Base-by-base conservation (phyloP, 345 rosid species). In the Toxicodendron radicans region DNA sequence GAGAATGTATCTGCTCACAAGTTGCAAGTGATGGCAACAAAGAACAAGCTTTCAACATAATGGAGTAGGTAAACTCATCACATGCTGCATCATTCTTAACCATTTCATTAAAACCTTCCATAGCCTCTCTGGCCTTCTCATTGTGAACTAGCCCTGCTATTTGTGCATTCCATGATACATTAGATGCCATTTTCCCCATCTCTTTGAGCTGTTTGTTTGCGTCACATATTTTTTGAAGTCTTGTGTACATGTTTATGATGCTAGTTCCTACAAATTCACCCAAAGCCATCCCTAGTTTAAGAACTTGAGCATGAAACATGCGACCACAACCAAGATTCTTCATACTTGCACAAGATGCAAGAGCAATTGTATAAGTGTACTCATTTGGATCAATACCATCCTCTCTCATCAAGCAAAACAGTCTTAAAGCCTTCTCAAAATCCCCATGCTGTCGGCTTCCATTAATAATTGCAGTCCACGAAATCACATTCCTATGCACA, bases 401-500 rank as follows among this genome's bases (percentile, higher is more conserved):
- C 58, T 73, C 75, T 32, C 66, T 73, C 81, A 78, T 78, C 73
- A 68, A 64, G 66, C 74, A 68, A 20, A 64, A 32, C 67, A 63
- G n/a, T 38, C 30, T 23, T 49, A 79, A 62, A 79, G 78, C 81
- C 59, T 73, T 73, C 54, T 57, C 62, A 57, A 69, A 73, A 23
- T 58, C 78, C 24, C 73, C 61, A 64, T 69, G 71, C 71, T 68
- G 67, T 43, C 74, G 68, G 13, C 62, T 74, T 58, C 84, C 85
- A 10, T 79, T 72, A 67, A 78, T 75, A 7, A 78, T 75, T 33
- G 85, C 82, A 70, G 80, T 82, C 85, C 84, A 82, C 4, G 83
- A 67, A 52, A 85, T 78, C 82, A 71, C 5, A 71, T 80, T 76
- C 65, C 66, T 80, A 33, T 38, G 21, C 18, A 64, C 62, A 71